Evolutionary conservation across 2,329 filamentous ascomycete genomes (phyloP).

Genomic region (Colletotrichum sansevieriae): DNA sequence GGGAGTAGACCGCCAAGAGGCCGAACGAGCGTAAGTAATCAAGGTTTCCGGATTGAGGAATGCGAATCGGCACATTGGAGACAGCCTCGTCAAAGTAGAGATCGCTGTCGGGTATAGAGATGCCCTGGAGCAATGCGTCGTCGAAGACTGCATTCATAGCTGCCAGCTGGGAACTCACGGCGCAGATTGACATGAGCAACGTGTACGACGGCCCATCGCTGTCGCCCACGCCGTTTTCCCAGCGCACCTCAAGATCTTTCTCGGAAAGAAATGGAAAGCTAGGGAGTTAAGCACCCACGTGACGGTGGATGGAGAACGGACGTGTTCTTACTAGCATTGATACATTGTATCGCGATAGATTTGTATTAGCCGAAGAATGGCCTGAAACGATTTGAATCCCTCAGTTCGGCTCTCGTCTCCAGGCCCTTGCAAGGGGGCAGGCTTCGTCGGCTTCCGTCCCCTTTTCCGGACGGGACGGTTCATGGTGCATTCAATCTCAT

Average conservation of each 20-base stretch:
- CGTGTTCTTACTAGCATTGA: neutral
- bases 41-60: neutral
- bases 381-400: neutral
- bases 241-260: conserved; percentile 3
- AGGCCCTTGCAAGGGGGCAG: neutral
- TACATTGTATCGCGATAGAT: conserved; percentile 13
- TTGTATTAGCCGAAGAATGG: neutral
- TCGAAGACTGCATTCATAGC: neutral
- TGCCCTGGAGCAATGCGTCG: conserved; percentile 5
- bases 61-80: neutral
- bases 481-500: conserved; percentile 3
- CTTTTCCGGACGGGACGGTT: neutral
- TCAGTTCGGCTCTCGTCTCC: neutral
- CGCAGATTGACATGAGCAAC: conserved; percentile 1
- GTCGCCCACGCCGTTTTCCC: conserved; percentile 1
- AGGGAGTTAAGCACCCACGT: neutral
- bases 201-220: conserved; percentile 5
- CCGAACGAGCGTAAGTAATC: neutral
- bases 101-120: neutral
- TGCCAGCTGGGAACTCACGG: conserved; percentile 7
- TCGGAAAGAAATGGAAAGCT: conserved; percentile 6
- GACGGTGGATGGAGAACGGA: neutral
- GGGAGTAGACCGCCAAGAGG: neutral
- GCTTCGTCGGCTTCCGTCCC: neutral
- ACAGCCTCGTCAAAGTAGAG: neutral